Percentiles rank a stretch among this genome's conserved stretches.
Evolutionary conservation across 1,284 basidiomycete species (phyloP).

Genomic region (Puccinia triticina): DNA sequence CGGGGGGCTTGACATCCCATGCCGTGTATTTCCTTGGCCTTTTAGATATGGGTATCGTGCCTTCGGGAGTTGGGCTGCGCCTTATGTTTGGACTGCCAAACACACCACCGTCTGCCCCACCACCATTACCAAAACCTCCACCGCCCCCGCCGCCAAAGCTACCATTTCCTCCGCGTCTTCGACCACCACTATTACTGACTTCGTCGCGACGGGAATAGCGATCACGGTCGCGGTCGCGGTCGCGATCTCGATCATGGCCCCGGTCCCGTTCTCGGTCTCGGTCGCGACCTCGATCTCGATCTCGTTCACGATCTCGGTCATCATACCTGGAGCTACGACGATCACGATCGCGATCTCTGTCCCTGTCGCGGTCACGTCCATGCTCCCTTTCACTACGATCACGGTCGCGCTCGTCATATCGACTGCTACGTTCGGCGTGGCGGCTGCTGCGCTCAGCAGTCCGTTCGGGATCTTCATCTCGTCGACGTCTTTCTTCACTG

Average conservation of each 20-base stretch:
- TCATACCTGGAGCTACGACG: constrained; percentile 56
- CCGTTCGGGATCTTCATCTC: constrained; percentile 36
- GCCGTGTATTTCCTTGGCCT: constrained; percentile 82
- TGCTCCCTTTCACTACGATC: constrained; percentile 62
- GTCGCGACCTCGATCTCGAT: constrained; percentile 56
- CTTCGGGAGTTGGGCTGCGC: constrained; percentile 87
- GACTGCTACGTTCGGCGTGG: constrained; percentile 48
- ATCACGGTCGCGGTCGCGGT: constrained; percentile 52
- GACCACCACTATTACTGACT: constrained; percentile 62
- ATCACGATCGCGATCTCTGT: constrained; percentile 55
- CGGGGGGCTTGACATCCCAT: constrained; percentile 93
- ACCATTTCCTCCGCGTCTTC: constrained; percentile 58
- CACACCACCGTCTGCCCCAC: constrained; percentile 55
- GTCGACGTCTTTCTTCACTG: constrained; percentile 45
- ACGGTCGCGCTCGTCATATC: constrained; percentile 57
- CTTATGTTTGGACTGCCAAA: constrained; percentile 71
- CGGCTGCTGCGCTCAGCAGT: constrained; percentile 63
- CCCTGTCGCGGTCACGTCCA: constrained; percentile 62
- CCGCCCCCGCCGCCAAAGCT: constrained; percentile 52
- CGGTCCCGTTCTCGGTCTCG: constrained; percentile 60
- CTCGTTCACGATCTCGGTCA: constrained; percentile 56
- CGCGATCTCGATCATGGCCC: constrained; percentile 56
- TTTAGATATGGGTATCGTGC: constrained; percentile 78
- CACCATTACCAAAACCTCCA: constrained; percentile 59
- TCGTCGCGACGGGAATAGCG: constrained; percentile 55